Percentiles rank a stretch among this genome's conserved stretches.
phyloP scores from a whole-genome alignment of 257 asterid genomes.

The Rehmannia glutinosa region DNA sequence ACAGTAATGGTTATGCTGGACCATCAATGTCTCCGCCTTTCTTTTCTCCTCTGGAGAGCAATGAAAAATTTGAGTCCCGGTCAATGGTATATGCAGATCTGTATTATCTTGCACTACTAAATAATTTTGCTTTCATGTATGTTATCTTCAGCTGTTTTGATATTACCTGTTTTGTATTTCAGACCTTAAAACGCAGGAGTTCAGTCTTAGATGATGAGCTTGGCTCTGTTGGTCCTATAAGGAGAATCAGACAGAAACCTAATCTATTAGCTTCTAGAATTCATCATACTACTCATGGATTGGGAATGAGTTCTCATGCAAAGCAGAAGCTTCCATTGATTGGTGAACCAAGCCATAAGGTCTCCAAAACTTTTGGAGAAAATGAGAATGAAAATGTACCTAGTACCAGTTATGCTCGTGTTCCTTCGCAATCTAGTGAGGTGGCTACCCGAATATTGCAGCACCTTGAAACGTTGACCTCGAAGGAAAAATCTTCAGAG shows the following conservation, averaged over 20 bases:
- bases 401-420: slow-evolving; percentile 44
- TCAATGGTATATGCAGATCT: slow-evolving; percentile 35
- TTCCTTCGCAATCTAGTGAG: slow-evolving; percentile 67
- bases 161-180: slow-evolving; percentile 10
- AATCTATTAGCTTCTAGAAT: slow-evolving; percentile 41
- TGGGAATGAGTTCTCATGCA: slow-evolving; percentile 38
- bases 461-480: slow-evolving; percentile 70
- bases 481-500: slow-evolving; percentile 63
- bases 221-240: slow-evolving; percentile 69
- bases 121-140: neutral
- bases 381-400: slow-evolving; percentile 38
- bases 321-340: slow-evolving; percentile 27
- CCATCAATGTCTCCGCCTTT: slow-evolving; percentile 36
- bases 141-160: slow-evolving; percentile 15
- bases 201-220: slow-evolving; percentile 69
- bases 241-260: slow-evolving; percentile 77
- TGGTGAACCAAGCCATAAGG: slow-evolving; percentile 26
- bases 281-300: slow-evolving; percentile 29
- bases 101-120: neutral
- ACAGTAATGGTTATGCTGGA: slow-evolving; percentile 36
- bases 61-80: slow-evolving; percentile 35
- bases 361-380: slow-evolving; percentile 36
- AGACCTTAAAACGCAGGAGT: slow-evolving; percentile 82
- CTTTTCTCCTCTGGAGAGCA: slow-evolving; percentile 29
- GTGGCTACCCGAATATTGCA: slow-evolving; percentile 80